Evolutionary conservation across 352 stramenopile genomes (phyloP).

Genomic region (Phytophthora europaea): DNA sequence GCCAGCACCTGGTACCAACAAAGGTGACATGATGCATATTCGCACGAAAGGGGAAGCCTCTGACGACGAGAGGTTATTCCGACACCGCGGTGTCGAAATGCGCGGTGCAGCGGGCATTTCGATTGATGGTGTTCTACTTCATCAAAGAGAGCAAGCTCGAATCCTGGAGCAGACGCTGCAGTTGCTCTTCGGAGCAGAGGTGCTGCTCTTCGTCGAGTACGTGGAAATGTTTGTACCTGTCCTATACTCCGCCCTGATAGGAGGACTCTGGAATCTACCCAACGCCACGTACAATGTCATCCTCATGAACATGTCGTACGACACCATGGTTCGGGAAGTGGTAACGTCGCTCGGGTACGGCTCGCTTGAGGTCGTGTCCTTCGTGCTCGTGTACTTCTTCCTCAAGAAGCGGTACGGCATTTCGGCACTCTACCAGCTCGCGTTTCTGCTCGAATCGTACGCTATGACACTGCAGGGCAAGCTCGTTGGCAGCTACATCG

Average conservation of each 20-base stretch:
- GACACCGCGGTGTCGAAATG: conserved; percentile 6
- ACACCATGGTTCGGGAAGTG: conserved; percentile 9
- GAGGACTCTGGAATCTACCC: conserved; percentile 14
- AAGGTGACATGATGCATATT: neutral
- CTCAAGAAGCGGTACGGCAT: conserved; percentile 40
- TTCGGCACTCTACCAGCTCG: conserved; percentile 37
- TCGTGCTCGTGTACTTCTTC: conserved; percentile 32
- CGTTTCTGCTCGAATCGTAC: conserved; percentile 48
- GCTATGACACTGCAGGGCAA: conserved; percentile 33
- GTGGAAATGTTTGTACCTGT: conserved; percentile 44
- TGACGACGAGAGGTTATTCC: conserved; percentile 10
- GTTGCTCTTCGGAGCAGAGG: conserved; percentile 37
- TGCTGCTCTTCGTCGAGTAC: conserved; percentile 43
- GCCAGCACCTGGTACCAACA: neutral
- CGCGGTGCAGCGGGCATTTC: neutral
- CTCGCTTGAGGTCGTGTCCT: conserved; percentile 24
- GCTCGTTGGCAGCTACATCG: conserved; percentile 32
- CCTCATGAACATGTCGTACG: conserved; percentile 15
- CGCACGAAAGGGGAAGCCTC: neutral
- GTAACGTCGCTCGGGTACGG: conserved; percentile 14
- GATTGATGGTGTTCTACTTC: conserved; percentile 23
- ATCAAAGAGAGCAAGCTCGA: conserved; percentile 11
- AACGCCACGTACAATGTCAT: conserved; percentile 35
- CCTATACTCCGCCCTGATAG: conserved; percentile 34
- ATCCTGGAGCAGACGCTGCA: conserved; percentile 26